These are phyloP conservation scores for Arthrobotrys conoides DNA, from an alignment of 2,329 filamentous ascomycete genomes.

Conservation along the genomic window DNA sequence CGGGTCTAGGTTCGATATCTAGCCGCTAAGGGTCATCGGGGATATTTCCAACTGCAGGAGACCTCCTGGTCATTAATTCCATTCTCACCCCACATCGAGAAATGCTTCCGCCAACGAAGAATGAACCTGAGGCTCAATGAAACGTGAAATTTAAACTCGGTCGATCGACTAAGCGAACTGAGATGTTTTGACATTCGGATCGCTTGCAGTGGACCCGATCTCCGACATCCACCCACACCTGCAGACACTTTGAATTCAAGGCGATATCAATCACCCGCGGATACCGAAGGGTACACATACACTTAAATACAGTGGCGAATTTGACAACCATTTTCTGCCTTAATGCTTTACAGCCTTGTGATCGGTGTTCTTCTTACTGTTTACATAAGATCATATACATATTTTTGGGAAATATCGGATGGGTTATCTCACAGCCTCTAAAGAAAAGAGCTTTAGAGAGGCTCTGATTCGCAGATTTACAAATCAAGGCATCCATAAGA, in stretches of 20 bases:
- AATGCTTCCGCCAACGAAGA: constrained; percentile 17
- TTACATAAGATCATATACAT: constrained; percentile 14
- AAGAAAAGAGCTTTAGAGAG: constrained; percentile 37
- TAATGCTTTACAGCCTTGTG: constrained; percentile 38
- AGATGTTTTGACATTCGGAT: constrained; percentile 53
- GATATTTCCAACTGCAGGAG: constrained; percentile 18
- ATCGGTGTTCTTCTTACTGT: constrained; percentile 21
- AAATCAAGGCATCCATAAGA: constrained; percentile 32
- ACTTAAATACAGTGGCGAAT: constrained; percentile 1
- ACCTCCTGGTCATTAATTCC: constrained; percentile 6
- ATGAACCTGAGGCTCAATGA: constrained; percentile 54
- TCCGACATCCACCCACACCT: constrained; percentile 35
- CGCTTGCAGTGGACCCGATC: constrained; percentile 45
- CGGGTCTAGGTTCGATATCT: constrained; percentile 27
- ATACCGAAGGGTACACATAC: constrained; percentile 10
- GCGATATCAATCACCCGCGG: not conserved
- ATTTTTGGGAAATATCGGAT: constrained; percentile 21
- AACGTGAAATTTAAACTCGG: constrained; percentile 48
- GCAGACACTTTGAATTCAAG: constrained; percentile 21
- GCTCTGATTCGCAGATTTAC: constrained; percentile 46
- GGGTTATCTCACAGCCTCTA: constrained; percentile 28
- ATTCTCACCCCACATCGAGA: constrained; percentile 35
- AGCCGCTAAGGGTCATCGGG: constrained; percentile 36
- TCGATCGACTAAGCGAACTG: constrained; percentile 56
- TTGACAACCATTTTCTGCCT: constrained; percentile 21